A percentile compares a stretch with the other conserved stretches of the same genome.
These are phyloP conservation scores for Solanum chmielewskii DNA, from an alignment of 257 asterid genomes.

Conservation along the genomic window DNA sequence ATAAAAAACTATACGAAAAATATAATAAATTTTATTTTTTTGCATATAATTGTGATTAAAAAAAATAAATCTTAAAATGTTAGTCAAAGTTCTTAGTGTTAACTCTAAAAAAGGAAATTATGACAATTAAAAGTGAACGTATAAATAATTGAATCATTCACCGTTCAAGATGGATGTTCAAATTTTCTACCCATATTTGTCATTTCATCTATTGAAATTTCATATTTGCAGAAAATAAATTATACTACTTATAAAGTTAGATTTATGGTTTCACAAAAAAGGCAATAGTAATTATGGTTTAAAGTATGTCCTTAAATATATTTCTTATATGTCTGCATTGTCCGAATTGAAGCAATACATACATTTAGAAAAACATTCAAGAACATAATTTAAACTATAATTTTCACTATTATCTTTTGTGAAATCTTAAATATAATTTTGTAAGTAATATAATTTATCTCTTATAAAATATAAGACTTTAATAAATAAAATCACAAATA, in stretches of 20 bases:
- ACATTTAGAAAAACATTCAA: too few species aligned
- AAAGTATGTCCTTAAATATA: neutral
- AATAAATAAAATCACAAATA: too few species aligned
- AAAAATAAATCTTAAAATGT: too few species aligned
- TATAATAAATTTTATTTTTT: too few species aligned
- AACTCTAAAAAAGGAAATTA: too few species aligned
- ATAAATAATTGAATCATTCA: too few species aligned
- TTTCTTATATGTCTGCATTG: neutral
- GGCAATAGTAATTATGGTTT: fast-evolving
- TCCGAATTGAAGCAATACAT: neutral
- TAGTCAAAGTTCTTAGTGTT: neutral
- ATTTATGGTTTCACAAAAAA: neutral
- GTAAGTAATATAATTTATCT: neutral
- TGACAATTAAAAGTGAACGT: neutral
- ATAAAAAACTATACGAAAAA: too few species aligned
- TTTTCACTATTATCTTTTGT: too few species aligned
- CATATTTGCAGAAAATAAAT: too few species aligned
- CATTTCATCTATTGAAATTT: neutral
- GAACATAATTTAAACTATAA: neutral
- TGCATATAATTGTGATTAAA: neutral
- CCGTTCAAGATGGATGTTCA: too few species aligned
- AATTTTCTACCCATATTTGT: too few species aligned
- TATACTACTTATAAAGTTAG: neutral
- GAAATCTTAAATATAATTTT: too few species aligned
- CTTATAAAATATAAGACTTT: neutral